phyloP scores from a whole-genome alignment of 2,329 filamentous ascomycete genomes.

The Dactylonectria macrodidyma region DNA sequence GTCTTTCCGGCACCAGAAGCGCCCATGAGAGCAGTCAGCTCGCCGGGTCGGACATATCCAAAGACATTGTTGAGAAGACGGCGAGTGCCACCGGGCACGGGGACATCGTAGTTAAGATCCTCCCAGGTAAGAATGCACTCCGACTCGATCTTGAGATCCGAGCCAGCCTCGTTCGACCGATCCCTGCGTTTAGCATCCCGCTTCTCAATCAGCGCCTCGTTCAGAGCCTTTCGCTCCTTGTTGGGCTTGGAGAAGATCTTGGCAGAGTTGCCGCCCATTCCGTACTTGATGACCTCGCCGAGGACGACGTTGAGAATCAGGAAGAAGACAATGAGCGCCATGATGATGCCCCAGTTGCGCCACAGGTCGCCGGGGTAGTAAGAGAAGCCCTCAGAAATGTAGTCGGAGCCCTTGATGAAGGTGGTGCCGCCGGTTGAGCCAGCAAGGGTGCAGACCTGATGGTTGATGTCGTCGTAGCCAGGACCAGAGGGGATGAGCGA shows the following conservation, averaged over 20 bases:
- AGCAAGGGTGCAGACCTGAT: slow-evolving; percentile 86
- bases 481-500: slow-evolving; percentile 81
- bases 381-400: slow-evolving; percentile 78
- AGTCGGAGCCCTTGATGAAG: slow-evolving; percentile 75
- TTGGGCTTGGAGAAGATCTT: slow-evolving; percentile 83
- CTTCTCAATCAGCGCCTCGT: slow-evolving; percentile 73
- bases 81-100: slow-evolving; percentile 69
- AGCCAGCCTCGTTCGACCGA: slow-evolving; percentile 60
- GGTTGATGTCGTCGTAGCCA: slow-evolving; percentile 77
- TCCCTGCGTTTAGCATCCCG: slow-evolving; percentile 68
- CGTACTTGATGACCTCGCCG: slow-evolving; percentile 84
- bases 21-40: slow-evolving; percentile 86
- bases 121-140: slow-evolving; percentile 88
- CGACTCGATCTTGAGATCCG: slow-evolving; percentile 71
- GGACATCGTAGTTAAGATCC: slow-evolving; percentile 83
- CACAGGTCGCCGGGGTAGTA: slow-evolving; percentile 80
- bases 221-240: slow-evolving; percentile 76
- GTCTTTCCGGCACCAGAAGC: slow-evolving; percentile 91
- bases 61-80: slow-evolving; percentile 69
- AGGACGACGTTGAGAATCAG: slow-evolving; percentile 82
- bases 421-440: slow-evolving; percentile 78
- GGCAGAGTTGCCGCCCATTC: slow-evolving; percentile 84
- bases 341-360: slow-evolving; percentile 87
- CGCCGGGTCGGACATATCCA: slow-evolving; percentile 83
- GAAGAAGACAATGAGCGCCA: slow-evolving; percentile 83